phyloP scores from a whole-genome alignment of 2,329 filamentous ascomycete genomes.

The Torrubiella hemipterigena region DNA sequence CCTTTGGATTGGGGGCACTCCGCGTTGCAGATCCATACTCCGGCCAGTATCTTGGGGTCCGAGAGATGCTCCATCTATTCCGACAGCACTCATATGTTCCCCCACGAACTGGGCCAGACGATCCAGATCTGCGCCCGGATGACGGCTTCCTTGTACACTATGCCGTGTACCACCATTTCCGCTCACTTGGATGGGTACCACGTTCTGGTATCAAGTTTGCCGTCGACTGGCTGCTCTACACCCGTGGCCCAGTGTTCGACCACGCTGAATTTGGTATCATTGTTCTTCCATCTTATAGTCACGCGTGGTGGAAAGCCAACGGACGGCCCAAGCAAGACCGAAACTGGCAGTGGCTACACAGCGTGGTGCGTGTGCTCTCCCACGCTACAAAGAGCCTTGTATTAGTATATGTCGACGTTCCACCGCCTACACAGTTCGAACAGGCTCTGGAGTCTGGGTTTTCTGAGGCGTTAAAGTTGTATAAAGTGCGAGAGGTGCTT shows the following conservation, averaged over 20 bases:
- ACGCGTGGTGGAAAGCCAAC: slow-evolving; percentile 57
- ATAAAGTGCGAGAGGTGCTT: slow-evolving; percentile 69
- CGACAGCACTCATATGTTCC: slow-evolving; percentile 61
- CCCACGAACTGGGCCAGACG: slow-evolving; percentile 26
- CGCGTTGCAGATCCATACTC: slow-evolving; percentile 42
- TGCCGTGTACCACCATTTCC: slow-evolving; percentile 88
- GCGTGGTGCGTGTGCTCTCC: slow-evolving; percentile 76
- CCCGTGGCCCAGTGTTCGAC: slow-evolving; percentile 82
- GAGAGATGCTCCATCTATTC: slow-evolving; percentile 53
- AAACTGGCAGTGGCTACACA: slow-evolving; percentile 77
- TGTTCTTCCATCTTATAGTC: slow-evolving; percentile 70
- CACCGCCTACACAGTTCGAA: slow-evolving; percentile 45
- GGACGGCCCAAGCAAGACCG: slow-evolving; percentile 35
- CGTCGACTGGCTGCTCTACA: slow-evolving; percentile 89
- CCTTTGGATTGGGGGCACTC: slow-evolving; percentile 67
- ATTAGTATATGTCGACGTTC: slow-evolving; percentile 83
- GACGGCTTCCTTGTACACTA: slow-evolving; percentile 82
- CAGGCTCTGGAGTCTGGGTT: slow-evolving; percentile 41
- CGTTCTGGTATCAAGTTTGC: slow-evolving; percentile 90
- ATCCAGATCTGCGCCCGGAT: slow-evolving; percentile 49
- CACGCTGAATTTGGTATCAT: slow-evolving; percentile 89
- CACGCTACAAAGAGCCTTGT: slow-evolving; percentile 87
- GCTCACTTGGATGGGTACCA: slow-evolving; percentile 89
- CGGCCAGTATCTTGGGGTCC: slow-evolving; percentile 31
- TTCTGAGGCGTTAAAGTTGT: slow-evolving; percentile 50